Evolutionary conservation across 2,329 filamentous ascomycete species (phyloP).

Genomic region (Neonectria ditissima): DNA sequence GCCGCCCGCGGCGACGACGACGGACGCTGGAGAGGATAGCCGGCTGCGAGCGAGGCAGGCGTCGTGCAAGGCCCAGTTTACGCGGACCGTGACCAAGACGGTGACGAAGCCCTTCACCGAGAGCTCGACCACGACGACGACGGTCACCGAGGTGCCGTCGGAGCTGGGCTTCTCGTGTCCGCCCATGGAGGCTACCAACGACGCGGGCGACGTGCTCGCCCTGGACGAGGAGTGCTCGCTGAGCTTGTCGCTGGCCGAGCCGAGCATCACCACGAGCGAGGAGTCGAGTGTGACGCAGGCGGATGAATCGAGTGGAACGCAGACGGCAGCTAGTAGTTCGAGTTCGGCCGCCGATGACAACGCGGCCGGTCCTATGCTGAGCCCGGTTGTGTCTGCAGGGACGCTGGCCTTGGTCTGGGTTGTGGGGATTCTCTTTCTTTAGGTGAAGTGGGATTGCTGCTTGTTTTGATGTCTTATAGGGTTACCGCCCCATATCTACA

Average conservation of each 20-base stretch:
- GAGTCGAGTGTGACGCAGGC: neutral
- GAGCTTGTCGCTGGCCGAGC: slow-evolving; percentile 1
- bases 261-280: neutral
- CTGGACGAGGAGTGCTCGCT: slow-evolving; percentile 6
- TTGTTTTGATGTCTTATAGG: too few species aligned
- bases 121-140: neutral
- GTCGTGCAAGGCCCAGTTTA: neutral
- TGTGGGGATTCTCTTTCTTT: neutral
- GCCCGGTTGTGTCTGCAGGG: neutral
- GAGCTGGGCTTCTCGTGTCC: slow-evolving; percentile 12
- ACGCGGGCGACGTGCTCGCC: slow-evolving; percentile 11
- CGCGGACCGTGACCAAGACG: neutral
- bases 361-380: neutral
- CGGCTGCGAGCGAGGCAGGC: neutral
- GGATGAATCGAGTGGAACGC: too few species aligned
- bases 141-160: neutral
- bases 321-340: neutral
- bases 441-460: neutral
- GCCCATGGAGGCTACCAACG: slow-evolving; percentile 8
- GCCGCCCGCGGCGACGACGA: neutral
- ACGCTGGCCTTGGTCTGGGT: neutral
- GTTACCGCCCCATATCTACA: too few species aligned
- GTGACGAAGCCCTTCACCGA: neutral
- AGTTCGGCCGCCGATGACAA: neutral
- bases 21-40: neutral